These are phyloP conservation scores for Aquilaria malaccensis DNA, from an alignment of 345 rosid species.

Conservation along the genomic window DNA sequence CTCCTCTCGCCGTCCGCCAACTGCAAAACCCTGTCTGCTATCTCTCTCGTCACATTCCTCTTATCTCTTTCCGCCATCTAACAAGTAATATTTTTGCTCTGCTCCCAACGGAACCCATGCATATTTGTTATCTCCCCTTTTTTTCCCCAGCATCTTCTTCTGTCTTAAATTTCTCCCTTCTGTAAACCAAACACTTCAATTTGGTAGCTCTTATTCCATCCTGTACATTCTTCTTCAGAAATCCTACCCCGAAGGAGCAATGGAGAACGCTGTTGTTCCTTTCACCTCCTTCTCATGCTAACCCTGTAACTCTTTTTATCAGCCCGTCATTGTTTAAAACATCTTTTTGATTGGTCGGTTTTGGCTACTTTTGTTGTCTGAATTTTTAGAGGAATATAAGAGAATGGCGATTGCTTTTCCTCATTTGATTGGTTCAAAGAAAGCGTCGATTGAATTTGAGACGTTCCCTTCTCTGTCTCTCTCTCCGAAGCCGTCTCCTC, in stretches of 20 bases:
- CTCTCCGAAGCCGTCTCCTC: constrained; percentile 16
- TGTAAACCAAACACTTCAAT: neutral
- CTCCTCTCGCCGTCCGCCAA: neutral
- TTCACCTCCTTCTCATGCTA: neutral
- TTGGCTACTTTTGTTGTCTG: neutral
- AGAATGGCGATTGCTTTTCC: constrained; percentile 46
- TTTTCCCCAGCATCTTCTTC: neutral
- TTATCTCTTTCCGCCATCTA: neutral
- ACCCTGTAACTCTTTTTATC: neutral
- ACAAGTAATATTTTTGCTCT: too few relatives aligned
- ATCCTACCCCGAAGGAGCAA: neutral
- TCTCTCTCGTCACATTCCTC: too few relatives aligned
- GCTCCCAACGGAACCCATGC: too few relatives aligned
- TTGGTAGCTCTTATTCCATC: too few relatives aligned
- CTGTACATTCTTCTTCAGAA: too few relatives aligned
- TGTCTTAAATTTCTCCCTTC: neutral
- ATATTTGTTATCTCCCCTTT: too few relatives aligned
- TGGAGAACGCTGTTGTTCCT: neutral
- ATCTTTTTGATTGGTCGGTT: too few relatives aligned
- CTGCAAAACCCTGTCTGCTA: constrained; percentile 5
- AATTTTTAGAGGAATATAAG: neutral
- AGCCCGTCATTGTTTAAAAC: neutral
- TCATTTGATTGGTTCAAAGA: constrained; percentile 31
- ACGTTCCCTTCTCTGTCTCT: constrained; percentile 8
- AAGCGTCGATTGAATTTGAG: constrained; percentile 24